Evolutionary conservation across 129 eudicot species (phyloP).

Genomic region (Escallonia rubra): DNA sequence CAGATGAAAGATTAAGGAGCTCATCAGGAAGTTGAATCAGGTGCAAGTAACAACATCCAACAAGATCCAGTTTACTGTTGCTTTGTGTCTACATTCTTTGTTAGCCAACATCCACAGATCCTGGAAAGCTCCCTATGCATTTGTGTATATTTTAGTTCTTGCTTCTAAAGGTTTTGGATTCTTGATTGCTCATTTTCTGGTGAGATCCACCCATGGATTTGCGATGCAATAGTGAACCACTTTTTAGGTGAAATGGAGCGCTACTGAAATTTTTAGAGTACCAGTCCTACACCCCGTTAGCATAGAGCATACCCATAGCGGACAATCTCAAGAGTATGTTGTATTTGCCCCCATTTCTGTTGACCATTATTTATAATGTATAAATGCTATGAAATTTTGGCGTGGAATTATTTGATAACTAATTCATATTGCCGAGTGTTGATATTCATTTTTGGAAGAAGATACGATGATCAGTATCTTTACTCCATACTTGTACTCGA

Average conservation of each 20-base stretch:
- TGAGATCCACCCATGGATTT: slow-evolving; percentile 16
- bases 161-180: slow-evolving; percentile 15
- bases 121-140: slow-evolving; percentile 28
- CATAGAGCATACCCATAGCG: slow-evolving; percentile 10
- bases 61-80: slow-evolving; percentile 8
- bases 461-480: too few relatives aligned
- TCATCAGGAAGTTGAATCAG: slow-evolving; percentile 5
- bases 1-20: not conserved
- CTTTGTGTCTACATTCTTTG: slow-evolving; percentile 4
- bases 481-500: too few relatives aligned
- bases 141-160: slow-evolving; percentile 48
- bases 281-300: slow-evolving; percentile 1
- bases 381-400: slow-evolving; percentile 47
- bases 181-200: slow-evolving; percentile 9
- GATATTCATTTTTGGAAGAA: too few relatives aligned
- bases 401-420: slow-evolving; percentile 8
- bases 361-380: slow-evolving; percentile 19
- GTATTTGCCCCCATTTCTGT: slow-evolving; percentile 27
- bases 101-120: slow-evolving; percentile 13
- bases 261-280: not conserved
- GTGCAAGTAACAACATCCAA: not conserved
- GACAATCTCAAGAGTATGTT: slow-evolving; percentile 39
- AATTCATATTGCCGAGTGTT: too few relatives aligned
- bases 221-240: not conserved
- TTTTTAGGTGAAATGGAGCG: not conserved